Percentiles rank a stretch among this genome's conserved stretches.
phyloP scores from a whole-genome alignment of 495 filamentous ascomycete species.

The Terfezia claveryi region DNA sequence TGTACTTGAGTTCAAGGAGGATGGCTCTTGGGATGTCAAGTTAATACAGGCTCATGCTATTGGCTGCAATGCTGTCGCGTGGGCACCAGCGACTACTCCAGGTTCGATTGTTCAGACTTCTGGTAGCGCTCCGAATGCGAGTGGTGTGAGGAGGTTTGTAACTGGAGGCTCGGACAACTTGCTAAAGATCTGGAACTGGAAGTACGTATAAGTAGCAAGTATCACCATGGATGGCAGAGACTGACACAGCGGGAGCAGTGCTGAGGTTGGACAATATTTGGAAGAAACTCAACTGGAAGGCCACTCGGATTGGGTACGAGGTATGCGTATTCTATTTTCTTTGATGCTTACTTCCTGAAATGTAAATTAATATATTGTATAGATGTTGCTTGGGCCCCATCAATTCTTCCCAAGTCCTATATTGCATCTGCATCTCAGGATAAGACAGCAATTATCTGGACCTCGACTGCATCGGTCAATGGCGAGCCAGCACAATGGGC shows the following conservation, averaged over 20 bases:
- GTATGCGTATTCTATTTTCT: background rate
- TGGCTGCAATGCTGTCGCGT: slow-evolving; percentile 85
- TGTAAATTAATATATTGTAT: background rate
- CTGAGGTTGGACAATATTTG: slow-evolving; percentile 33
- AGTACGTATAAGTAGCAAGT: slow-evolving; percentile 1
- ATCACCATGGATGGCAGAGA: background rate
- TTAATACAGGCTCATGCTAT: slow-evolving; percentile 80
- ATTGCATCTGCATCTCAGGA: slow-evolving; percentile 91
- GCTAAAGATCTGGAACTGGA: slow-evolving; percentile 67
- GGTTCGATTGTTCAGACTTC: slow-evolving; percentile 41
- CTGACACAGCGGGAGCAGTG: slow-evolving; percentile 17
- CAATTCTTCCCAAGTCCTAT: slow-evolving; percentile 80
- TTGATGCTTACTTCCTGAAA: background rate
- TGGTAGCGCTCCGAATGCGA: slow-evolving; percentile 38
- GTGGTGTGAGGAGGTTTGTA: slow-evolving; percentile 52
- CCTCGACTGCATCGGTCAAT: slow-evolving; percentile 23
- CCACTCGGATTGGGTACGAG: slow-evolving; percentile 87
- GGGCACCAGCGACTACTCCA: slow-evolving; percentile 66
- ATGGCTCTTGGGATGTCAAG: slow-evolving; percentile 56
- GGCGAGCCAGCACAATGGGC: slow-evolving; percentile 48
- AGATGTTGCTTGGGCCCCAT: slow-evolving; percentile 91
- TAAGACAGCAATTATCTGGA: slow-evolving; percentile 95
- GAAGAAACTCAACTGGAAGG: slow-evolving; percentile 36
- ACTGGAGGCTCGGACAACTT: slow-evolving; percentile 84
- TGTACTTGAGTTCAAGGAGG: slow-evolving; percentile 91